Evolutionary conservation across 345 rosid species (phyloP), one percentile per base, ranked within the genome.

Genomic region (Cardiospermum halicacabum): DNA sequence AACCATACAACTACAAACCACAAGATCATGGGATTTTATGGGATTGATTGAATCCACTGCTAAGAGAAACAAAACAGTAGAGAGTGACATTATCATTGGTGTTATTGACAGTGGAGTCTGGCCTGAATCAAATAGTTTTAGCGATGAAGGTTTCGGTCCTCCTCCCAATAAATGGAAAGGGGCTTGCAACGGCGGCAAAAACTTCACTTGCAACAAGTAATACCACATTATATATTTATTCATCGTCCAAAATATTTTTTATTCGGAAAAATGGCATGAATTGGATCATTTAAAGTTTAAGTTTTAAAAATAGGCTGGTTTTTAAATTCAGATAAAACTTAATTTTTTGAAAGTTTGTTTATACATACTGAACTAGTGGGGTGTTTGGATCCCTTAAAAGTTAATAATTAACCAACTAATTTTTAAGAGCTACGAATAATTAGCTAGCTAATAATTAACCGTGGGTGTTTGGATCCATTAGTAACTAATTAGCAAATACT

Each of bases 201-300:
- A 80, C 56, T 78, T 85, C 71, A 80, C 81, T 12, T 82, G 87
- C 71, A 82, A 82, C 79, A 82, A 82, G 89, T 82, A 72, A 77
- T 0, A 34, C 3, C 10, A 13, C 16, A 5, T 43, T 3, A 27
- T 10, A 9, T 13, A 25, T 11, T 2, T 1, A 30, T 37, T 2
- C 5, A 18, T 16, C 1, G 7, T 16, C 19, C n/a, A 18, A 0
- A 43, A 9, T n/a, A 15, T 0, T 21, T 43, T 43, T 43, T 11
- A 34, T 5, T 34, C 10, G 39, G 10, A 5, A 34, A 34, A 34
- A 34, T 34, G n/a, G n/a, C n/a, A n/a, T n/a, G n/a, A n/a, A n/a
- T 1, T 34, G 6, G 6, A 34, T 34, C 39, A 34, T 4, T 34
- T 34, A 2, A 5, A 34, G 0, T 11, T 2, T 34, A 34, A 34